phyloP scores from a whole-genome alignment of 495 filamentous ascomycete species.

The Articulospora tetracladia region DNA sequence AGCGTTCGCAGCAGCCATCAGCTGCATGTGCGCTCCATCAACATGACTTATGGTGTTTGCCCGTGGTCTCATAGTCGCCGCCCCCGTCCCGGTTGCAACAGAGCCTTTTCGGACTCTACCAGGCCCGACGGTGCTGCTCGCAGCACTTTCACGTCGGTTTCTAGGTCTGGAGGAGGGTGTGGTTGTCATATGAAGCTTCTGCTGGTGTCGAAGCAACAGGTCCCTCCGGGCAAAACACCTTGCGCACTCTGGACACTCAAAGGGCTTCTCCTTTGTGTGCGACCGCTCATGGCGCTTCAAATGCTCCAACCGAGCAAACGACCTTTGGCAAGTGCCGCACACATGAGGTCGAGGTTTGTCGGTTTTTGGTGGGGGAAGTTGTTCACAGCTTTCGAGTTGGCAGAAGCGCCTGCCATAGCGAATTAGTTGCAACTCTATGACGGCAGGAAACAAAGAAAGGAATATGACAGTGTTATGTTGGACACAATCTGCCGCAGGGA shows the following conservation, averaged over 20 bases:
- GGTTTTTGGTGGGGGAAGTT: constrained; percentile 23
- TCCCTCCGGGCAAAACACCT: constrained; percentile 95
- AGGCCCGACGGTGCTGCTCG: constrained; percentile 62
- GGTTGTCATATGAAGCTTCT: constrained; percentile 97
- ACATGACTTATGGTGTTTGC: constrained; percentile 98
- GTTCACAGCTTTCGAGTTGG: constrained; percentile 21
- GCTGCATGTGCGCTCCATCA: constrained; percentile 68
- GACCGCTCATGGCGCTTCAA: constrained; percentile 97
- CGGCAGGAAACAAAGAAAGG: not conserved
- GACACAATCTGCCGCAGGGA: not conserved
- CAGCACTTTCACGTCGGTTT: constrained; percentile 81
- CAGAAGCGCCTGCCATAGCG: constrained; percentile 2
- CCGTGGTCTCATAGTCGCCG: constrained; percentile 71
- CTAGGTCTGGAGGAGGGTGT: constrained; percentile 85
- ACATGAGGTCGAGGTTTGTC: constrained; percentile 97
- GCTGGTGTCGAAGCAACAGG: constrained; percentile 89
- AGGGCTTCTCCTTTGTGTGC: constrained; percentile 98
- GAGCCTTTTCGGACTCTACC: constrained; percentile 91
- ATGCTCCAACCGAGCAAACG: constrained; percentile 94
- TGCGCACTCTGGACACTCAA: constrained; percentile 94
- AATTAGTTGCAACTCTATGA: constrained; percentile 1
- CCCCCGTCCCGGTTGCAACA: constrained; percentile 56
- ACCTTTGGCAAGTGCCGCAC: constrained; percentile 87
- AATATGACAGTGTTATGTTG: not conserved
- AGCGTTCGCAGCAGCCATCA: constrained; percentile 60